phyloP scores from a whole-genome alignment of 352 stramenopile species.

The Saprolegnia diclina region DNA sequence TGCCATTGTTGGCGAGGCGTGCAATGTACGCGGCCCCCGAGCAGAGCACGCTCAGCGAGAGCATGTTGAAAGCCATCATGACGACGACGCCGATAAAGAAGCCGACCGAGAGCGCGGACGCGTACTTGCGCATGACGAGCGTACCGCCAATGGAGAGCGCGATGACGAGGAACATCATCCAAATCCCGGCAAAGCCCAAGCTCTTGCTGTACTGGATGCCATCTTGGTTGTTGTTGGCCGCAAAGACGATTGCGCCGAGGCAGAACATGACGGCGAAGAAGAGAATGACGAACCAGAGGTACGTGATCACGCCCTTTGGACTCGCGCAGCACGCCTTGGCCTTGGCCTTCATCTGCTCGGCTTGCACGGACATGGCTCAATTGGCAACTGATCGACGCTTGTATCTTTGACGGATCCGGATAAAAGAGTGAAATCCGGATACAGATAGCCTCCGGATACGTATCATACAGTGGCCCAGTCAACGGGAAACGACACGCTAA shows the following conservation, averaged over 20 bases:
- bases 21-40: constrained; percentile 63
- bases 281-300: constrained; percentile 69
- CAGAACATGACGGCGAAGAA: constrained; percentile 83
- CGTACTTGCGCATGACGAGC: constrained; percentile 87
- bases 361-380: neutral
- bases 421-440: no score
- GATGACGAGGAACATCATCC: constrained; percentile 78
- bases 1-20: constrained; percentile 45
- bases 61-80: constrained; percentile 88
- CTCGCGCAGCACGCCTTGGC: constrained; percentile 68
- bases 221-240: constrained; percentile 67
- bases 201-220: constrained; percentile 67
- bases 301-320: constrained; percentile 79
- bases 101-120: constrained; percentile 76
- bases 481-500: no score
- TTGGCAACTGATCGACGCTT: neutral
- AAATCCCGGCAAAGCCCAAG: constrained; percentile 74
- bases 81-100: constrained; percentile 88
- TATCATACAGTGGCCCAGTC: no score
- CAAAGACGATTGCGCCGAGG: constrained; percentile 75
- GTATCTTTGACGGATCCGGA: no score
- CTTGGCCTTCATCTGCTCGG: constrained; percentile 43
- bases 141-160: constrained; percentile 76
- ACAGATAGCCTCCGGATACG: neutral
- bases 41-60: constrained; percentile 75